These are phyloP conservation scores for Xylaria longipes DNA, from an alignment of 495 filamentous ascomycete species.

Conservation along the genomic window DNA sequence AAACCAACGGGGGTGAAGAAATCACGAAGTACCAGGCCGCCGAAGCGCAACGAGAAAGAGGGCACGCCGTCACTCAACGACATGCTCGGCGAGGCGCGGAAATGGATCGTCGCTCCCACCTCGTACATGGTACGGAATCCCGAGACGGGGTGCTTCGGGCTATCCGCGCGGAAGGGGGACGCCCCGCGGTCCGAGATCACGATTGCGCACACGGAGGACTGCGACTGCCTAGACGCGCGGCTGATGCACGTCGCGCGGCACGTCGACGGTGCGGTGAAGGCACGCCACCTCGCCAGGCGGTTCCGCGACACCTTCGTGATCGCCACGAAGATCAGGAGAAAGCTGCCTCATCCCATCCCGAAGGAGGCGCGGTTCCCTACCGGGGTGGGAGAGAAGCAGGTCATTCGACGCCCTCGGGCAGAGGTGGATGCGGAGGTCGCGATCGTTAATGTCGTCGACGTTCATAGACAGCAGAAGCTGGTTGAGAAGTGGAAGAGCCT, in stretches of 20 bases:
- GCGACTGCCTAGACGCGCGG: constrained; percentile 16
- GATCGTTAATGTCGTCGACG: constrained; percentile 22
- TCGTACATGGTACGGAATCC: constrained; percentile 12
- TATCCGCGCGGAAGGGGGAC: background rate
- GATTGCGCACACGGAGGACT: constrained; percentile 4
- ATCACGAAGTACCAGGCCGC: background rate
- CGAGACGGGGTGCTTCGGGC: constrained; percentile 17
- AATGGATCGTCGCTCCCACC: background rate
- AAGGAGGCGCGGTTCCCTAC: background rate
- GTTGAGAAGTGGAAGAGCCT: constrained; percentile 33
- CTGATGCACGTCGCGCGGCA: constrained; percentile 15
- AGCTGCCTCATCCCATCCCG: background rate
- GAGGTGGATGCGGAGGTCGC: constrained; percentile 9
- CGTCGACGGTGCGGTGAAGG: background rate
- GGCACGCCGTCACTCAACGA: background rate
- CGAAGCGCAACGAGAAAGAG: background rate
- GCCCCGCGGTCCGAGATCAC: constrained; percentile 7
- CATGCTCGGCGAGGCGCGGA: background rate
- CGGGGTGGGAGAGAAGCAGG: background rate
- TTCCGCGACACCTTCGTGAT: constrained; percentile 21
- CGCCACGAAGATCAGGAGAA: constrained; percentile 6
- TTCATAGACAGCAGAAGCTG: constrained; percentile 22
- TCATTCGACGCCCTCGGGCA: background rate
- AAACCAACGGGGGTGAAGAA: background rate
- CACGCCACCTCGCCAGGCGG: background rate